Conservation (phyloP, 2,329 filamentous ascomycete genomes). For the Cercospora janseana region DNA sequence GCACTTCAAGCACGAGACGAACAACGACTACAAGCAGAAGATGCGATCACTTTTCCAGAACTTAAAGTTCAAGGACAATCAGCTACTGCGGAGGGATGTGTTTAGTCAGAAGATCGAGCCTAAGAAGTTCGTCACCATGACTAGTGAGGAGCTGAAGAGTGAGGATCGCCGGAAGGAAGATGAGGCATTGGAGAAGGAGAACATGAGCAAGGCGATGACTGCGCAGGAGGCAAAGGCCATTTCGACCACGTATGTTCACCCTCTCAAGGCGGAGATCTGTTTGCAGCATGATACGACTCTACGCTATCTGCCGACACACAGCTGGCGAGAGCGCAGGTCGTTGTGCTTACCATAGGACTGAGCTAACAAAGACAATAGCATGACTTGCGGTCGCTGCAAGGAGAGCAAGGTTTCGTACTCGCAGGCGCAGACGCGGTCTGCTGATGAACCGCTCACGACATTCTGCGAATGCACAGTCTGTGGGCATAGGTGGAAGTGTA, state of each 20-base stretch:
- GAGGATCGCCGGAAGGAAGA: slow-evolving; percentile 76
- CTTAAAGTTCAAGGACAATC: slow-evolving; percentile 88
- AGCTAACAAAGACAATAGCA: slow-evolving; percentile 50
- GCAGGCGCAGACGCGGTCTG: slow-evolving; percentile 91
- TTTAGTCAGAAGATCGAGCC: slow-evolving; percentile 70
- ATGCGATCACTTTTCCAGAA: slow-evolving; percentile 92
- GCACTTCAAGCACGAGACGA: slow-evolving; percentile 66
- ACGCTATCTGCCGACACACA: slow-evolving; percentile 14
- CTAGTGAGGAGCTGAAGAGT: slow-evolving; percentile 85
- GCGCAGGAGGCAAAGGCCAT: slow-evolving; percentile 89
- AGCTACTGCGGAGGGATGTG: slow-evolving; percentile 71
- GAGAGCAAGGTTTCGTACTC: slow-evolving; percentile 93
- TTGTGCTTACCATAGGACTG: slow-evolving; percentile 31
- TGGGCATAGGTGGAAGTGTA: slow-evolving; percentile 52
- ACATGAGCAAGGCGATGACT: slow-evolving; percentile 96
- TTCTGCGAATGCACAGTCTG: slow-evolving; percentile 56
- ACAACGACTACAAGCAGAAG: slow-evolving; percentile 76
- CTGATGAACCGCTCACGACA: slow-evolving; percentile 78
- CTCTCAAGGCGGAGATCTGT: background rate
- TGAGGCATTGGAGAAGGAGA: slow-evolving; percentile 76
- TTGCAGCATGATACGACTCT: slow-evolving; percentile 15
- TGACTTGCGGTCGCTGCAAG: slow-evolving; percentile 89
- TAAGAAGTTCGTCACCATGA: slow-evolving; percentile 78
- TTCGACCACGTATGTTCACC: slow-evolving; percentile 37
- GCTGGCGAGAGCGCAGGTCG: slow-evolving; percentile 31